A percentile compares a stretch with the other conserved stretches of the same genome.
These are phyloP conservation scores for Xanthoconium purpureum DNA, from an alignment of 768 basidiomycete genomes.

Conservation along the genomic window DNA sequence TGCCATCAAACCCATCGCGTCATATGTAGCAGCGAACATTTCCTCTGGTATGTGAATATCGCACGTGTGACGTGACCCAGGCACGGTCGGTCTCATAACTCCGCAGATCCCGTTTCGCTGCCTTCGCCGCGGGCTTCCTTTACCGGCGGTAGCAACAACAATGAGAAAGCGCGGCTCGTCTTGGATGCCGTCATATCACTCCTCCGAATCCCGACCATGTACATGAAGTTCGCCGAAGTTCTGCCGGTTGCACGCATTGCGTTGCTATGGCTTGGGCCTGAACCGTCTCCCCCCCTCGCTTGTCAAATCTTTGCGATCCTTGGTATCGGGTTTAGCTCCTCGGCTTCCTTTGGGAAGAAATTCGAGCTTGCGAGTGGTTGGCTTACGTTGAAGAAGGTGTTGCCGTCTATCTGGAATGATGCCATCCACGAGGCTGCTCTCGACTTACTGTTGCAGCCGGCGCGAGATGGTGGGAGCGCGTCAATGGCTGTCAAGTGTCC, in stretches of 20 bases:
- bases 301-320: slow-evolving; percentile 61
- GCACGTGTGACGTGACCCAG: not conserved
- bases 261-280: slow-evolving; percentile 75
- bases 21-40: slow-evolving; percentile 80
- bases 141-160: slow-evolving; percentile 27
- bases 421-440: slow-evolving; percentile 66
- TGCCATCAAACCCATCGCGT: slow-evolving; percentile 79
- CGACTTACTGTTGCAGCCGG: slow-evolving; percentile 62
- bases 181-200: slow-evolving; percentile 62
- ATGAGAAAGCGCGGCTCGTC: slow-evolving; percentile 64
- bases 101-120: slow-evolving; percentile 2
- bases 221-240: slow-evolving; percentile 66
- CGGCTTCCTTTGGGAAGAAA: slow-evolving; percentile 67
- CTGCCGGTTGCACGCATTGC: slow-evolving; percentile 78
- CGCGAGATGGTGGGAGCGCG: not conserved
- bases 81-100: not conserved
- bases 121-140: slow-evolving; percentile 17
- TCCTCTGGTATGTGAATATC: slow-evolving; percentile 50
- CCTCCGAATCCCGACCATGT: slow-evolving; percentile 52
- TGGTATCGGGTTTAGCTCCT: slow-evolving; percentile 49
- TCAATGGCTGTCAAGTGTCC: slow-evolving; percentile 50
- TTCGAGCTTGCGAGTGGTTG: slow-evolving; percentile 88
- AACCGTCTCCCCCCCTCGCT: slow-evolving; percentile 59
- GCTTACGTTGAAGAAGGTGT: slow-evolving; percentile 63
- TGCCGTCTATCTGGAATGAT: slow-evolving; percentile 69